Conservation (phyloP, 2,329 filamentous ascomycete species). For the Colletotrichum nymphaeae region DNA sequence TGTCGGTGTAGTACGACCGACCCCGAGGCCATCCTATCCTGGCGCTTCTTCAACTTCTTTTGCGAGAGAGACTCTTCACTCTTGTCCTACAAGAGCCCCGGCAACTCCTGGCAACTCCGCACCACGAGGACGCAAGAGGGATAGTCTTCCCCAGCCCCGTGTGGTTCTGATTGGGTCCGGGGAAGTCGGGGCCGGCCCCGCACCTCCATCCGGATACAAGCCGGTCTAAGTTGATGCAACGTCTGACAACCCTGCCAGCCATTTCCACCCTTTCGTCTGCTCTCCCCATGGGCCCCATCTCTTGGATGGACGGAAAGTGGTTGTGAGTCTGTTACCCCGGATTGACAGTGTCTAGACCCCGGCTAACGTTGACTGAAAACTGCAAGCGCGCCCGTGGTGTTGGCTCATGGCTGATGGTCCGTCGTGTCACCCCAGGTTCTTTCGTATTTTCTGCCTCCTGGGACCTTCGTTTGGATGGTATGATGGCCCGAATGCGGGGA, state of each 20-base stretch:
- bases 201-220: not conserved
- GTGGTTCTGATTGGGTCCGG: conserved; percentile 17
- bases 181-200: conserved; percentile 31
- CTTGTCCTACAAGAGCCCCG: no score
- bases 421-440: conserved; percentile 6
- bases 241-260: conserved; percentile 2
- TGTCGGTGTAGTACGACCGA: conserved; percentile 22
- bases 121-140: not conserved
- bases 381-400: conserved; percentile 15
- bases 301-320: conserved; percentile 2
- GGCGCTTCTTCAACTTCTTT: conserved; percentile 1
- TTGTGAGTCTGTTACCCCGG: conserved; percentile 23
- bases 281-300: not conserved
- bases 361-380: conserved; percentile 8
- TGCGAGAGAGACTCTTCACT: not conserved
- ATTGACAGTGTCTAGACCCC: conserved; percentile 11
- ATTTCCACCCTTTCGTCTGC: not conserved
- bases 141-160: conserved; percentile 9
- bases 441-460: not conserved
- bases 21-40: conserved; percentile 15
- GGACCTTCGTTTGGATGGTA: not conserved
- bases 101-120: conserved; percentile 16
- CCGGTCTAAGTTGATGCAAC: conserved; percentile 8
- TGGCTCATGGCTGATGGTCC: not conserved
- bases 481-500: conserved; percentile 27